These are phyloP conservation scores for Aspergillus melleus DNA, from an alignment of 2,329 filamentous ascomycete genomes.

Conservation along the genomic window DNA sequence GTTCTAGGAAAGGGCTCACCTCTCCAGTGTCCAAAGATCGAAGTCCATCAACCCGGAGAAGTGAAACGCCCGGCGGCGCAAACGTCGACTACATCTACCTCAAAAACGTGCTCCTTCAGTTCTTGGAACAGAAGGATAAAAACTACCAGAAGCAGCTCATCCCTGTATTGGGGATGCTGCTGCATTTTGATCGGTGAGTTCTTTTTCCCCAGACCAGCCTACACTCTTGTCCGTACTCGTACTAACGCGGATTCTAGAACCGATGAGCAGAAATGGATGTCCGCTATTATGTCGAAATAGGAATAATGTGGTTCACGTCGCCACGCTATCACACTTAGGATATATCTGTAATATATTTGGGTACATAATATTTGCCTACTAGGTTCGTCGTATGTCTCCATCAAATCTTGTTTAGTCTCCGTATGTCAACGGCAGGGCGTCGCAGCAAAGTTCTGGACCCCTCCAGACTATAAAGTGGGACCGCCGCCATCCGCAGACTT, in stretches of 20 bases:
- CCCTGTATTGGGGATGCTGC: conserved; percentile 64
- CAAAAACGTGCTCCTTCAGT: conserved; percentile 67
- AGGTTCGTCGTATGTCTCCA: background rate
- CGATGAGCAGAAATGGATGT: conserved; percentile 85
- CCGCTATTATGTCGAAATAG: conserved; percentile 62
- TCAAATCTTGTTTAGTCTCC: conserved; percentile 1
- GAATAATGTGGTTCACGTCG: background rate
- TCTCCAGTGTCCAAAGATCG: conserved; percentile 49
- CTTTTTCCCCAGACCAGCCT: background rate
- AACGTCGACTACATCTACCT: conserved; percentile 63
- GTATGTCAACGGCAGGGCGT: conserved; percentile 1
- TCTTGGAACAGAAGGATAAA: conserved; percentile 66
- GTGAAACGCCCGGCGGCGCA: conserved; percentile 38
- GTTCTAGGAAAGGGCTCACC: conserved; percentile 43
- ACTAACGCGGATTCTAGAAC: conserved; percentile 45
- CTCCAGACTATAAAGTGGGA: background rate
- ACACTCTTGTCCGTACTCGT: background rate
- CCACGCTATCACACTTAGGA: background rate
- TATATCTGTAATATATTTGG: conserved; percentile 10
- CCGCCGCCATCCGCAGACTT: background rate
- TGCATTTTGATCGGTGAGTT: conserved; percentile 64
- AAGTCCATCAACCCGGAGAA: conserved; percentile 33
- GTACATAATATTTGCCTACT: conserved; percentile 14
- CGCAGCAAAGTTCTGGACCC: background rate
- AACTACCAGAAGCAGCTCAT: conserved; percentile 68